Percentiles rank a stretch among this genome's conserved stretches.
These are phyloP conservation scores for Ormosia emarginata DNA, from an alignment of 306 rosid species.

Conservation along the genomic window DNA sequence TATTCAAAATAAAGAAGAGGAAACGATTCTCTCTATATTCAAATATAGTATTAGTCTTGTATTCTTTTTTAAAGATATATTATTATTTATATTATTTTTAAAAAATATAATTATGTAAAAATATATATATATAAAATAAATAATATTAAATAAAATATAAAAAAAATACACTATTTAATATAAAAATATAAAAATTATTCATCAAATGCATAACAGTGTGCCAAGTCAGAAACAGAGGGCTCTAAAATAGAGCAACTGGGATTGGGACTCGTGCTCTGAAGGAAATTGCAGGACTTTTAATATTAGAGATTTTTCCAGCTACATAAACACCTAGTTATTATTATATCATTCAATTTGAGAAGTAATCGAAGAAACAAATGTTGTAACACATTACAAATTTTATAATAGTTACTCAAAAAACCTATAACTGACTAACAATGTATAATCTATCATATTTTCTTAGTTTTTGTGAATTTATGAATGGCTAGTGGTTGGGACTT, in stretches of 20 bases:
- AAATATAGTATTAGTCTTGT: too few species aligned
- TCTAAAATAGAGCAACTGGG: neutral
- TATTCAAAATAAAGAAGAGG: too few species aligned
- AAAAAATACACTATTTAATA: too few species aligned
- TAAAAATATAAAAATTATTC: too few species aligned
- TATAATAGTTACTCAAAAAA: neutral
- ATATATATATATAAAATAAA: too few species aligned
- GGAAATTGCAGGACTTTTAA: too few species aligned
- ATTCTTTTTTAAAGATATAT: too few species aligned
- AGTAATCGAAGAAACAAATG: neutral
- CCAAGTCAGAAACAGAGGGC: neutral
- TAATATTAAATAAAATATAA: too few species aligned
- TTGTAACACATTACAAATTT: neutral
- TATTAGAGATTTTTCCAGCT: neutral
- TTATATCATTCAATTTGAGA: neutral
- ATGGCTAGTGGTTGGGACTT: constrained; percentile 9
- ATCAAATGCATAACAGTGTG: constrained; percentile 3
- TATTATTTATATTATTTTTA: too few species aligned
- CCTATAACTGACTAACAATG: neutral
- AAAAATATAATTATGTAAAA: too few species aligned
- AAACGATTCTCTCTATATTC: too few species aligned
- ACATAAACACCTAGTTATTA: neutral
- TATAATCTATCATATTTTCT: neutral
- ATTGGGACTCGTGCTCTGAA: too few species aligned
- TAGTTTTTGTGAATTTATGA: neutral